Conservation (phyloP, 495 filamentous ascomycete species). For the Tuber borchii region DNA sequence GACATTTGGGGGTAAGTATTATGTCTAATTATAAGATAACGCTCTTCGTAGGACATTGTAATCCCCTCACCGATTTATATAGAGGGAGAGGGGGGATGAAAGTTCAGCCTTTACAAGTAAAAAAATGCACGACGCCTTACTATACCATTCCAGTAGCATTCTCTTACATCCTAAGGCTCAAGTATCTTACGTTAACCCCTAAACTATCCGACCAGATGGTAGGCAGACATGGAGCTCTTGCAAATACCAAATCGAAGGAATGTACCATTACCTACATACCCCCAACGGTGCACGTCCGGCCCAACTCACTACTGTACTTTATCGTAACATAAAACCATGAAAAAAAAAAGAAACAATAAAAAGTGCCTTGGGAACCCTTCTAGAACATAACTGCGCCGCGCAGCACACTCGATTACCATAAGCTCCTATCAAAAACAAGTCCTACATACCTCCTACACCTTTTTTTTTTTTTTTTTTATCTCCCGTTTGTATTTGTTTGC, state of each 20-base stretch:
- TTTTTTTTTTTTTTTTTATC: no score
- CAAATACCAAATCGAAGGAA: neutral
- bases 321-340: neutral
- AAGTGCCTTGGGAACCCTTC: neutral
- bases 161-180: neutral
- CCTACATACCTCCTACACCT: no score
- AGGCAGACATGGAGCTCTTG: neutral
- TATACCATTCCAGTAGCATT: neutral
- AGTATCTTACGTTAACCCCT: neutral
- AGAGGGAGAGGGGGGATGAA: neutral
- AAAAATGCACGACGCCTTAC: neutral
- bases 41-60: neutral
- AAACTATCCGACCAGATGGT: neutral
- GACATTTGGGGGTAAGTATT: neutral
- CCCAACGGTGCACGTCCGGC: neutral
- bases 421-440: no score
- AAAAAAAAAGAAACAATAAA: neutral
- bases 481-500: no score
- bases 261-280: neutral
- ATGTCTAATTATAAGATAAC: neutral
- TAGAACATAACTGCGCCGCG: neutral
- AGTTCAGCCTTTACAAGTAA: neutral
- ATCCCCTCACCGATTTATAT: neutral
- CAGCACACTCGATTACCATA: no score
- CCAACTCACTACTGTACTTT: neutral